Evolutionary conservation across 179 eudicot species (phyloP).

Genomic region (Spergularia azorica): DNA sequence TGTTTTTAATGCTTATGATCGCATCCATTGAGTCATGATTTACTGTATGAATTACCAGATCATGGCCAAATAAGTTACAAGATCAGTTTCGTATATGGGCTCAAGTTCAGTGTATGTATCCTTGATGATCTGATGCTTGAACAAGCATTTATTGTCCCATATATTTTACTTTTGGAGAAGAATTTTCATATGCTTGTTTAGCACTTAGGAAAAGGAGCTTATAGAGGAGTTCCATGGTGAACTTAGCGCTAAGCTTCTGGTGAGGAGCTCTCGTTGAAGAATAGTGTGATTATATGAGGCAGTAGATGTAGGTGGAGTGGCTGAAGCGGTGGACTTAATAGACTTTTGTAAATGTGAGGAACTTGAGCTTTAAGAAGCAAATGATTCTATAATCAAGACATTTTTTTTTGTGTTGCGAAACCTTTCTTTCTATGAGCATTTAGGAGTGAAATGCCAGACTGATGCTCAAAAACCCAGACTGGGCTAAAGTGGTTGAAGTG

Average conservation of each 20-base stretch:
- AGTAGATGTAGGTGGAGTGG: background rate
- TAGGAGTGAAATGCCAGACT: background rate
- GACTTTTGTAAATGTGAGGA: background rate
- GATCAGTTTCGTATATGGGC: background rate
- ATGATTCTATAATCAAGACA: background rate
- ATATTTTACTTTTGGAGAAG: background rate
- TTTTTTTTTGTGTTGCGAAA: background rate
- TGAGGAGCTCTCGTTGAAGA: background rate
- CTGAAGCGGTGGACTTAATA: background rate
- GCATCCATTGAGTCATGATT: background rate
- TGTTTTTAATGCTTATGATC: background rate
- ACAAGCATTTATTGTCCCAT: background rate
- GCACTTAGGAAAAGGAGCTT: background rate
- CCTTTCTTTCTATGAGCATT: background rate
- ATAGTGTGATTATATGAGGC: background rate
- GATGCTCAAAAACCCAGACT: background rate
- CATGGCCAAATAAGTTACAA: background rate
- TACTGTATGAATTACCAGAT: background rate
- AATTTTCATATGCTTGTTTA: background rate
- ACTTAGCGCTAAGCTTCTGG: background rate
- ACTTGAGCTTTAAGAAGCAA: too few relatives aligned
- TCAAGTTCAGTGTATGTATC: background rate
- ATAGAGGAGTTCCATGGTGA: background rate
- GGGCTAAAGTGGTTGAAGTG: background rate
- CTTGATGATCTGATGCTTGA: background rate